These are phyloP conservation scores for Sanghuangporus baumii DNA, from an alignment of 1,284 basidiomycete species.

Conservation along the genomic window DNA sequence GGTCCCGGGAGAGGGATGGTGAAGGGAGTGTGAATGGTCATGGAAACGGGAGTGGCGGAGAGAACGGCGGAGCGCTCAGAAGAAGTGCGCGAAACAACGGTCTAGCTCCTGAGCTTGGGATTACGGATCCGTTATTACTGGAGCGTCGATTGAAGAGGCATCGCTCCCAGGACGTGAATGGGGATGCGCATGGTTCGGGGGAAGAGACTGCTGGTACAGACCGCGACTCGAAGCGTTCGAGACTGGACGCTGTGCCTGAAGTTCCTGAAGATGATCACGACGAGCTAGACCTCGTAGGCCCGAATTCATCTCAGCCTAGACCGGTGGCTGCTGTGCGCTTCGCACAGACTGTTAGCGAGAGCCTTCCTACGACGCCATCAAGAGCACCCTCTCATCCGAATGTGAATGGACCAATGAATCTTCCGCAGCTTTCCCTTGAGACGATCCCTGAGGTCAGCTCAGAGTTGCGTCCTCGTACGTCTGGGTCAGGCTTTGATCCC, in stretches of 20 bases:
- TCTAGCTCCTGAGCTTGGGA: constrained; percentile 57
- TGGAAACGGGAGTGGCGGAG: constrained; percentile 27
- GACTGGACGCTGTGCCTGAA: constrained; percentile 32
- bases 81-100: constrained; percentile 71
- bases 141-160: constrained; percentile 70
- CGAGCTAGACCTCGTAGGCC: constrained; percentile 37
- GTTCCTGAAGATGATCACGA: constrained; percentile 36
- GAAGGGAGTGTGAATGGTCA: constrained; percentile 21
- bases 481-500: constrained; percentile 42
- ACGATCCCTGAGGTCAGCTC: constrained; percentile 2
- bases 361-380: constrained; percentile 21
- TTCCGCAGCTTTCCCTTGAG: constrained; percentile 19
- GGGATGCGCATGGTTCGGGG: constrained; percentile 50
- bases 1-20: constrained; percentile 29
- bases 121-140: constrained; percentile 66
- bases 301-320: constrained; percentile 27
- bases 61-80: constrained; percentile 39
- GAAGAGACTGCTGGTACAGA: constrained; percentile 37
- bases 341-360: constrained; percentile 24
- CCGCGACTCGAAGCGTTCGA: constrained; percentile 51
- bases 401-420: constrained; percentile 27
- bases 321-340: constrained; percentile 41
- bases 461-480: constrained; percentile 19
- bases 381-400: constrained; percentile 1
- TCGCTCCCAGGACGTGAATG: constrained; percentile 51